These are phyloP conservation scores for Plasmodium inui DNA, from an alignment of 169 alveolate species.

Conservation along the genomic window DNA sequence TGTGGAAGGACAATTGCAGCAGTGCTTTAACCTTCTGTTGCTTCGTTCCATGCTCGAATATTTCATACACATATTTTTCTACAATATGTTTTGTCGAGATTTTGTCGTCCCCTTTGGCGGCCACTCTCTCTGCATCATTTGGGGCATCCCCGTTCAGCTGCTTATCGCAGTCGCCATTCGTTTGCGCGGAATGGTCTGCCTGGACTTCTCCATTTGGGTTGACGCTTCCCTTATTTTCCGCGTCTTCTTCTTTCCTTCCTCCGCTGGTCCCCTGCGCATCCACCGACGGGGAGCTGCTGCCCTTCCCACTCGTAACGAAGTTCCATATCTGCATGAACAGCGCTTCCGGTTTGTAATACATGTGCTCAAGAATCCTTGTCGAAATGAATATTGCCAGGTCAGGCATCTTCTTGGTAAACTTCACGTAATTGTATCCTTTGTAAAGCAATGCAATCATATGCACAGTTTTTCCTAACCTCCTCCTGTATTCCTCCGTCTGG, in stretches of 20 bases:
- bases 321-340: constrained; percentile 67
- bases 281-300: neutral
- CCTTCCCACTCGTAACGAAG: constrained; percentile 28
- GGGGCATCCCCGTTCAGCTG: neutral
- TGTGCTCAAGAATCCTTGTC: constrained; percentile 85
- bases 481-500: constrained; percentile 87
- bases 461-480: constrained; percentile 84
- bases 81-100: constrained; percentile 60
- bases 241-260: too few species aligned
- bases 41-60: constrained; percentile 86
- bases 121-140: neutral
- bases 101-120: neutral
- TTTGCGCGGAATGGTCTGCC: neutral
- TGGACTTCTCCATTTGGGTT: neutral
- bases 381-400: constrained; percentile 80
- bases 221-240: too few species aligned
- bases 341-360: constrained; percentile 86
- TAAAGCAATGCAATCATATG: constrained; percentile 83
- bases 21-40: constrained; percentile 89
- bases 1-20: constrained; percentile 90
- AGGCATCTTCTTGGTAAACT: constrained; percentile 77
- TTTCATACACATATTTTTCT: constrained; percentile 81
- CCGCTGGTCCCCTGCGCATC: neutral
- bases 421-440: constrained; percentile 80
- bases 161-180: neutral